These are phyloP conservation scores for Halophytophthora batemanensis DNA, from an alignment of 352 stramenopile species.

Conservation along the genomic window DNA sequence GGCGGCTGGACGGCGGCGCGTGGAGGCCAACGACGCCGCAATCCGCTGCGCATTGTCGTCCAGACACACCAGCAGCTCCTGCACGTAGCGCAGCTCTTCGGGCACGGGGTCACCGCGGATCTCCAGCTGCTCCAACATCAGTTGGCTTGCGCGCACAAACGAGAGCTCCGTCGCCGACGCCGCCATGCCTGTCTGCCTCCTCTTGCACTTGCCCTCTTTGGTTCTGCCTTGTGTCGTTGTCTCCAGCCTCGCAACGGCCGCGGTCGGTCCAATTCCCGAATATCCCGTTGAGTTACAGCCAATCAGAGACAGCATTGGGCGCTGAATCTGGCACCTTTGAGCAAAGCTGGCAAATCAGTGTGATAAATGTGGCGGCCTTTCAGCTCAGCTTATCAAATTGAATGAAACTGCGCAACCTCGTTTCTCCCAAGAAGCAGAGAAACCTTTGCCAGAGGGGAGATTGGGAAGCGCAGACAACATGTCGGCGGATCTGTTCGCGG, in stretches of 20 bases:
- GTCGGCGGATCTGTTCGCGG: slow-evolving; percentile 87
- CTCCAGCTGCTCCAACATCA: slow-evolving; percentile 35
- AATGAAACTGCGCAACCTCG: not conserved
- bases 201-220: too few relatives aligned
- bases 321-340: too few relatives aligned
- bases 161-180: slow-evolving; percentile 6
- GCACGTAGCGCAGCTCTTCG: slow-evolving; percentile 47
- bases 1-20: slow-evolving; percentile 21
- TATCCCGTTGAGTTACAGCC: too few relatives aligned
- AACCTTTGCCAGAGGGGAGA: too few relatives aligned
- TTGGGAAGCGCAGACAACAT: slow-evolving; percentile 33
- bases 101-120: slow-evolving; percentile 22
- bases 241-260: too few relatives aligned
- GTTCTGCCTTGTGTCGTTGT: too few relatives aligned
- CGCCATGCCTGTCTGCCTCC: too few relatives aligned
- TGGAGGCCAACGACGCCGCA: slow-evolving; percentile 43
- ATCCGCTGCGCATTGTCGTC: slow-evolving; percentile 75
- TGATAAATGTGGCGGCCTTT: too few relatives aligned
- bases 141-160: slow-evolving; percentile 29
- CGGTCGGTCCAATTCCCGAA: too few relatives aligned
- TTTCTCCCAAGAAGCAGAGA: too few relatives aligned
- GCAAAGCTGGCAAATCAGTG: too few relatives aligned
- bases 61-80: slow-evolving; percentile 64
- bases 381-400: not conserved
- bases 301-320: too few relatives aligned